A percentile compares a stretch with the other conserved stretches of the same genome.
phyloP scores from a whole-genome alignment of 495 filamentous ascomycete species.

The Penicillium mononematosum region DNA sequence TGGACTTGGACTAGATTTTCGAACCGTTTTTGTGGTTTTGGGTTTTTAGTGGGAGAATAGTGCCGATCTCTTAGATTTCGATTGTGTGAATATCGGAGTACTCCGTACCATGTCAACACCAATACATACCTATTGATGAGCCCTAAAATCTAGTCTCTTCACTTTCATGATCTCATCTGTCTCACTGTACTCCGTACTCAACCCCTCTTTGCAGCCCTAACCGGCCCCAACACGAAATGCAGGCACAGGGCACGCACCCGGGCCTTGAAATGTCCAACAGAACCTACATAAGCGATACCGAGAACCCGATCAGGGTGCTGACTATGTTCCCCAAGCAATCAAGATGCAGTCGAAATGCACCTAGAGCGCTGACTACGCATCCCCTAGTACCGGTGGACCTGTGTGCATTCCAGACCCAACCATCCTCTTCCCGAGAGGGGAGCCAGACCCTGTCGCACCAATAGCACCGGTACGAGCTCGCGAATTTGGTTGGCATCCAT shows the following conservation, averaged over 20 bases:
- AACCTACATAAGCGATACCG: not conserved
- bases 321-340: not conserved
- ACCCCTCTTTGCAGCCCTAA: not conserved
- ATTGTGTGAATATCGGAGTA: not conserved
- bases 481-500: conserved; percentile 6
- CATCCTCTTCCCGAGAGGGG: not conserved
- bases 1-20: conserved; percentile 3
- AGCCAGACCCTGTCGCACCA: conserved; percentile 4
- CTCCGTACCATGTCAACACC: too few species aligned
- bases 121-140: not conserved
- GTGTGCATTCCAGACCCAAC: conserved; percentile 5
- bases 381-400: not conserved
- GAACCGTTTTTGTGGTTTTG: not conserved
- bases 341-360: not conserved
- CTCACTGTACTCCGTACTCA: not conserved
- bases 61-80: conserved; percentile 8
- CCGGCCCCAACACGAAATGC: not conserved
- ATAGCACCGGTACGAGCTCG: not conserved
- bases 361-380: not conserved
- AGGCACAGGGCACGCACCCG: not conserved
- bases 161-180: not conserved
- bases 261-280: not conserved
- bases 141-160: not conserved
- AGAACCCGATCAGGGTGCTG: not conserved
- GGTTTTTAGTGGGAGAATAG: conserved; percentile 10